A percentile compares a stretch with the other conserved stretches of the same genome.
phyloP scores from a whole-genome alignment of 371 early-diverging fungal species.

The Mucor plumbeus region DNA sequence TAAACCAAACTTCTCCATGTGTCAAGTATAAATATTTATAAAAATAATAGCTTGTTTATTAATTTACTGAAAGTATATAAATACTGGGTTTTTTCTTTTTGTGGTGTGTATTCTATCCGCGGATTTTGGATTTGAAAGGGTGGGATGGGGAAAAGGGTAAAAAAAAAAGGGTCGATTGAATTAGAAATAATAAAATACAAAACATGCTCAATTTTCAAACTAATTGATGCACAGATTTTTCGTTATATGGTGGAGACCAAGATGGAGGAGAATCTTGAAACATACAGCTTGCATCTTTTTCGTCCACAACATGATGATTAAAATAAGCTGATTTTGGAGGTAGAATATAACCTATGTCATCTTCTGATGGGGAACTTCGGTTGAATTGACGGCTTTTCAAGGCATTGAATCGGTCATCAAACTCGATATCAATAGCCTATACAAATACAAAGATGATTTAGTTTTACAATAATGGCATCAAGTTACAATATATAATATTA shows the following conservation, averaged over 20 bases:
- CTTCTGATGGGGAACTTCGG: conserved; percentile 21
- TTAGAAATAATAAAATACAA: not conserved
- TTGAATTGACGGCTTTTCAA: conserved; percentile 34
- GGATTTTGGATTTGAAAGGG: not conserved
- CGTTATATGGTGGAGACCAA: conserved; percentile 23
- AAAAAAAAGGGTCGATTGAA: too few relatives aligned
- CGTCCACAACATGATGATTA: conserved; percentile 13
- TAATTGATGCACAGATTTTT: conserved; percentile 8
- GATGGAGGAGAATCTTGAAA: conserved; percentile 23
- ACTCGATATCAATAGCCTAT: conserved; percentile 41
- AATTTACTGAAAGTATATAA: not conserved
- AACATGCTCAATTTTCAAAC: not conserved
- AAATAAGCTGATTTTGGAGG: conserved; percentile 21
- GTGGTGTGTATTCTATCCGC: not conserved
- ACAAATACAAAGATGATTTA: conserved; percentile 1
- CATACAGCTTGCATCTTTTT: conserved; percentile 15
- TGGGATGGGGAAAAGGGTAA: not conserved
- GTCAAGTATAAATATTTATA: not conserved
- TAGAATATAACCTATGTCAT: conserved; percentile 10
- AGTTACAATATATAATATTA: not conserved
- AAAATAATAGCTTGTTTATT: conserved; percentile 5
- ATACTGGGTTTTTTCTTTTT: not conserved
- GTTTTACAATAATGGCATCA: not conserved
- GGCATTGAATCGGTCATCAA: conserved; percentile 45
- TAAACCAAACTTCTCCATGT: not conserved